These are phyloP conservation scores for Rhododendron williamsianum DNA, from an alignment of 148 eudicot species.

Conservation along the genomic window DNA sequence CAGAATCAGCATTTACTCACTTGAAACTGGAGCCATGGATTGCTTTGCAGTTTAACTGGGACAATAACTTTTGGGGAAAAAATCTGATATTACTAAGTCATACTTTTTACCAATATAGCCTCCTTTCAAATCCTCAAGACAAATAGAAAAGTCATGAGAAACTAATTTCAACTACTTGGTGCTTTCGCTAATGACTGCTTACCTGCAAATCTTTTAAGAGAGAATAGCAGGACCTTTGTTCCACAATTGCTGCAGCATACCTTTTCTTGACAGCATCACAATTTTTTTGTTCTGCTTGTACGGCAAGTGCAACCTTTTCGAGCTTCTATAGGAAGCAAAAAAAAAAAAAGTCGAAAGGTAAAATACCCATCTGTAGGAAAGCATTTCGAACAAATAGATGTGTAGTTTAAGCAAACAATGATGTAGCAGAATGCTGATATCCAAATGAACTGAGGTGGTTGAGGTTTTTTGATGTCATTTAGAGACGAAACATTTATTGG, in stretches of 20 bases:
- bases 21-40: neutral
- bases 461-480: neutral
- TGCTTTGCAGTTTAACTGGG: neutral
- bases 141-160: neutral
- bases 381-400: neutral
- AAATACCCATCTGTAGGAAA: neutral
- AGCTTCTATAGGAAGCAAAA: constrained; percentile 37
- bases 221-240: constrained; percentile 43
- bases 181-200: neutral
- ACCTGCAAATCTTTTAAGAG: constrained; percentile 57
- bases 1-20: neutral
- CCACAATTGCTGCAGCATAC: constrained; percentile 39
- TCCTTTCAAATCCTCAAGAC: neutral
- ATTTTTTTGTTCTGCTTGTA: constrained; percentile 37
- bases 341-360: neutral
- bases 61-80: neutral
- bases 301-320: constrained; percentile 41
- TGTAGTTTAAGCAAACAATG: neutral
- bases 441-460: neutral
- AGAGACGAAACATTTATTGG: neutral
- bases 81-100: neutral
- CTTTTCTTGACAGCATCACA: constrained; percentile 43
- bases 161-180: neutral
- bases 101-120: neutral
- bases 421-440: neutral